Evolutionary conservation across 306 rosid genomes (phyloP).

Genomic region (Malus asiatica): DNA sequence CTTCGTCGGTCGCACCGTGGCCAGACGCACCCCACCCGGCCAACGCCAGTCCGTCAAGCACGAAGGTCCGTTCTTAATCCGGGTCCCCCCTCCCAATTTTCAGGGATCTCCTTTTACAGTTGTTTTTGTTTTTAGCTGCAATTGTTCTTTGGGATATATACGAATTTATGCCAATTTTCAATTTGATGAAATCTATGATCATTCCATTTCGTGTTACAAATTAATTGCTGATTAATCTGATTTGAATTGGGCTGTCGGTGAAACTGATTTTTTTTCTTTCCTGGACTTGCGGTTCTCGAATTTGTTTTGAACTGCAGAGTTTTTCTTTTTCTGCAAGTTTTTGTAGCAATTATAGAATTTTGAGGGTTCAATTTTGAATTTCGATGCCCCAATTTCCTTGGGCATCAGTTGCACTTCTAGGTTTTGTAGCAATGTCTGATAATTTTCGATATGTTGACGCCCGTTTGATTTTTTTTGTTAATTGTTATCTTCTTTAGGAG

Average conservation of each 20-base stretch:
- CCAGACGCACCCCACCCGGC: constrained; percentile 73
- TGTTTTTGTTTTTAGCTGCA: background rate
- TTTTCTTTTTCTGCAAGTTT: background rate
- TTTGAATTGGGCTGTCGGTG: background rate
- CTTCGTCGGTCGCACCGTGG: constrained; percentile 94
- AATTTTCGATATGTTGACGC: no score
- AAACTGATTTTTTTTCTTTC: no score
- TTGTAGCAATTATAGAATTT: background rate
- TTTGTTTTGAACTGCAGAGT: background rate
- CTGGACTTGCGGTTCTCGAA: background rate
- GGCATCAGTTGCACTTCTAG: background rate
- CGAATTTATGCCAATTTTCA: background rate
- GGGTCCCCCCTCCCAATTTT: background rate
- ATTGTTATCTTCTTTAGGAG: no score
- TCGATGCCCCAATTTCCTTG: background rate
- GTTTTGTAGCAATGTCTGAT: no score
- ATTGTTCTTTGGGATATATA: background rate
- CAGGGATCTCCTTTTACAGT: background rate
- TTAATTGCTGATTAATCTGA: background rate
- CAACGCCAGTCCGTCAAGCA: constrained; percentile 98
- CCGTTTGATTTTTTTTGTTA: no score
- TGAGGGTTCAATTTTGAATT: background rate
- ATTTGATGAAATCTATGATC: background rate
- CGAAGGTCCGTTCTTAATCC: constrained; percentile 45
- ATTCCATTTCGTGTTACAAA: background rate